Evolutionary conservation across 805 yeast species (phyloP), one percentile per base, ranked within the genome.

Genomic region (Ogataea siamensis): DNA sequence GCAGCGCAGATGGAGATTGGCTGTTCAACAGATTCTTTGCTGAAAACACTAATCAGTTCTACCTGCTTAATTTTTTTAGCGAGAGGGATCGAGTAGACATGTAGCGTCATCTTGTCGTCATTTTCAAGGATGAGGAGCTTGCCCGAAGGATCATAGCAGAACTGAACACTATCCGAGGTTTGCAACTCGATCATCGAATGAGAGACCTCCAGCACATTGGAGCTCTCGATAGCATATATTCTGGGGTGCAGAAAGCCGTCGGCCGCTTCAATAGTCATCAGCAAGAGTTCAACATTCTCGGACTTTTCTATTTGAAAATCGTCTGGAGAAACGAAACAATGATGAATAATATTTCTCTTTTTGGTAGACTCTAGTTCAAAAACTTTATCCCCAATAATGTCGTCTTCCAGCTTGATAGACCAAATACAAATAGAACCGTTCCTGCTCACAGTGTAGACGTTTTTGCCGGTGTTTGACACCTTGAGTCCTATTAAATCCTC

Each of bases 1-100:
- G 71, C 70, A 3, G 70, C 56, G 23, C 53, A 37, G 19, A 73
- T 58, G 2, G 76, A 63, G 20, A 60, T 44, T 30, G 60, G 55
- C 10, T 55, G 45, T 17, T 49, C 48, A 5, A 19, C 14, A 9
- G 50, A 47, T 35, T 61, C 66, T 21, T 55, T 54, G 13, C 39
- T 36, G 34, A 59, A 60, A 16, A 53, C 50, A 7, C 16, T 43
- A 28, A 15, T 35, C 18, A 21, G 59, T 34, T 16, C 47, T 12
- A 63, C 53, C 12, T 56, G 49, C 18, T 58, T 56, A 19, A 62
- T 49, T 27, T 62, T 57, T 10, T 58, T 50, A 26, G 56, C 43
- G 44, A 53, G 60, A 2, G 68, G 66, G 30, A 69, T 57, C 11
- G 57, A 43, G 38, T 45, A 61, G 6, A 51, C 40, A 20, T 50